Conservation (phyloP, 148 eudicot genomes). For the Selenicereus undatus region DNA sequence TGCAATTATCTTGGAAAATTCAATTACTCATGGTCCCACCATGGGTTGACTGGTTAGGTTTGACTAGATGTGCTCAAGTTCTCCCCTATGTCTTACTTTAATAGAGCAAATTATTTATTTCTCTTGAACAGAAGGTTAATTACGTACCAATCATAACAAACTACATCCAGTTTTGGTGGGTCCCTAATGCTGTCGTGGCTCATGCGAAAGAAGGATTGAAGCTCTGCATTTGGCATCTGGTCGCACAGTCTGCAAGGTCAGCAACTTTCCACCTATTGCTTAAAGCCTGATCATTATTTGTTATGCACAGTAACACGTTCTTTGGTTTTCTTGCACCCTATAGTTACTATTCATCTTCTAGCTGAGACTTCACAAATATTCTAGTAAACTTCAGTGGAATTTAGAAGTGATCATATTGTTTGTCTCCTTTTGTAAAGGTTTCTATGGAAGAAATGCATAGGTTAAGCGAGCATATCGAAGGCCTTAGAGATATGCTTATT, state of each 20-base stretch:
- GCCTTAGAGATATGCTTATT: neutral
- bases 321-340: neutral
- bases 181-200: conserved; percentile 93
- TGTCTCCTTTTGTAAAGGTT: neutral
- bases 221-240: conserved; percentile 96
- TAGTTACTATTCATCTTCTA: neutral
- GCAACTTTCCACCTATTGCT: neutral
- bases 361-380: neutral
- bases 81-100: neutral
- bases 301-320: neutral
- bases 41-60: neutral
- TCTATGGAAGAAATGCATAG: neutral
- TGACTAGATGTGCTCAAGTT: neutral
- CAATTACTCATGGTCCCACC: neutral
- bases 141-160: conserved; percentile 92
- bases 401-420: neutral
- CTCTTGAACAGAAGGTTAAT: conserved; percentile 47
- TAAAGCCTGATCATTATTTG: neutral
- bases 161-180: conserved; percentile 93
- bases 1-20: neutral
- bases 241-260: conserved; percentile 89
- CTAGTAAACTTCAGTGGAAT: neutral
- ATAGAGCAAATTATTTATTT: neutral
- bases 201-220: conserved; percentile 96
- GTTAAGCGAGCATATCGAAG: neutral